Conservation (phyloP, 352 stramenopile species). For the Blastocystis sp. region DNA sequence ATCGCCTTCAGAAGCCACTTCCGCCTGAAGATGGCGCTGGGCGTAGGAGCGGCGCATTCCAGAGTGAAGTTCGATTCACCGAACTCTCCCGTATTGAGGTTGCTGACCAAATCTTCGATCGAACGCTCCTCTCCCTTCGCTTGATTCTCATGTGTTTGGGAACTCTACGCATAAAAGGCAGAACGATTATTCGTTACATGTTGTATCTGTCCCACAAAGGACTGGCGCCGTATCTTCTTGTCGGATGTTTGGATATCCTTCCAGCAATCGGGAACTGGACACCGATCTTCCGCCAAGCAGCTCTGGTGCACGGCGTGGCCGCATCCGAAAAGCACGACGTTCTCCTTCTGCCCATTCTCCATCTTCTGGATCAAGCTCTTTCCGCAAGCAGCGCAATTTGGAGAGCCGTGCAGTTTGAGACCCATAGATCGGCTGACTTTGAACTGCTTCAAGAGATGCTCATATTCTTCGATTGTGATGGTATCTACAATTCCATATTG, state of each 20-base stretch:
- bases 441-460: constrained; percentile 4
- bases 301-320: constrained; percentile 24
- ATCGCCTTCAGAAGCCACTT: constrained; percentile 53
- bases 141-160: background rate
- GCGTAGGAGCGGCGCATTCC: background rate
- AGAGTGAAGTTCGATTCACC: background rate
- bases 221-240: background rate
- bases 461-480: constrained; percentile 28
- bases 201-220: background rate
- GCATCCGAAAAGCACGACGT: constrained; percentile 47
- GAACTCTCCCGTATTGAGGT: constrained; percentile 28
- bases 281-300: constrained; percentile 21
- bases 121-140: background rate
- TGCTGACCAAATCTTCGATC: constrained; percentile 41
- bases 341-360: constrained; percentile 53
- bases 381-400: constrained; percentile 12
- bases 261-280: constrained; percentile 48
- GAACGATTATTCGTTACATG: no score
- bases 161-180: no score
- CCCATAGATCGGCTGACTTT: constrained; percentile 49
- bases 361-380: constrained; percentile 35
- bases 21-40: constrained; percentile 17
- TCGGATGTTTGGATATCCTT: constrained; percentile 23
- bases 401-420: constrained; percentile 18
- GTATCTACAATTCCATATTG: constrained; percentile 41